These are phyloP conservation scores for Trichophyton rubrum DNA, from an alignment of 2,329 filamentous ascomycete species.

Conservation along the genomic window DNA sequence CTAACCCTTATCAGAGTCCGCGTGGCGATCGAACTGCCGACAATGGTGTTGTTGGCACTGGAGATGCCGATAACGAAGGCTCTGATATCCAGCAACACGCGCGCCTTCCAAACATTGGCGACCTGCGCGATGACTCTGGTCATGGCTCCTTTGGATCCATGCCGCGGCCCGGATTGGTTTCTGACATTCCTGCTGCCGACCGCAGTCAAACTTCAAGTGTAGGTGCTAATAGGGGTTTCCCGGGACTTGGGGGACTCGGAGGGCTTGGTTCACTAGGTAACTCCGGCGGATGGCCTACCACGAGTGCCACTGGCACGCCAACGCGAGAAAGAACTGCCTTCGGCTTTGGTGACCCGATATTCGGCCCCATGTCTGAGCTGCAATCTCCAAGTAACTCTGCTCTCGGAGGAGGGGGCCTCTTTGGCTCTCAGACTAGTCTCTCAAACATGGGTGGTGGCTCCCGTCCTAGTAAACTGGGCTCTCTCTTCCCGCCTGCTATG, in stretches of 20 bases:
- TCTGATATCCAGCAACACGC: constrained; percentile 37
- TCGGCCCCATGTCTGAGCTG: constrained; percentile 63
- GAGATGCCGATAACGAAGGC: constrained; percentile 46
- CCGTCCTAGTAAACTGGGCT: constrained; percentile 69
- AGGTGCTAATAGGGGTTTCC: constrained; percentile 54
- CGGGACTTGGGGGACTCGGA: constrained; percentile 41
- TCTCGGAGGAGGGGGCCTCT: constrained; percentile 40
- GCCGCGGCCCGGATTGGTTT: constrained; percentile 42
- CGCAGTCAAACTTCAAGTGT: constrained; percentile 87
- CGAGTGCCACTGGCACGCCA: constrained; percentile 64
- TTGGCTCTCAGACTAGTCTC: constrained; percentile 47
- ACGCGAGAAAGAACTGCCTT: constrained; percentile 43
- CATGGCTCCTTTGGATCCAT: constrained; percentile 43
- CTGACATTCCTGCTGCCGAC: constrained; percentile 56
- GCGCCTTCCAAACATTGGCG: constrained; percentile 41
- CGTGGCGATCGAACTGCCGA: constrained; percentile 52
- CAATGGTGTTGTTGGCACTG: constrained; percentile 37
- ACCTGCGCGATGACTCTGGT: constrained; percentile 39
- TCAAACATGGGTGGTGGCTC: constrained; percentile 54
- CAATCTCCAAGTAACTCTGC: constrained; percentile 40
- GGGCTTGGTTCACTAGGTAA: constrained; percentile 43
- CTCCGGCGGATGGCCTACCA: constrained; percentile 39
- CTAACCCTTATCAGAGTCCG: constrained; percentile 91
- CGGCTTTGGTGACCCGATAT: constrained; percentile 50
- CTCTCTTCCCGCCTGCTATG: constrained; percentile 77